Evolutionary conservation across 345 rosid species (phyloP), one percentile per base, ranked within the genome.

Genomic region (Ceriops zippeliana): DNA sequence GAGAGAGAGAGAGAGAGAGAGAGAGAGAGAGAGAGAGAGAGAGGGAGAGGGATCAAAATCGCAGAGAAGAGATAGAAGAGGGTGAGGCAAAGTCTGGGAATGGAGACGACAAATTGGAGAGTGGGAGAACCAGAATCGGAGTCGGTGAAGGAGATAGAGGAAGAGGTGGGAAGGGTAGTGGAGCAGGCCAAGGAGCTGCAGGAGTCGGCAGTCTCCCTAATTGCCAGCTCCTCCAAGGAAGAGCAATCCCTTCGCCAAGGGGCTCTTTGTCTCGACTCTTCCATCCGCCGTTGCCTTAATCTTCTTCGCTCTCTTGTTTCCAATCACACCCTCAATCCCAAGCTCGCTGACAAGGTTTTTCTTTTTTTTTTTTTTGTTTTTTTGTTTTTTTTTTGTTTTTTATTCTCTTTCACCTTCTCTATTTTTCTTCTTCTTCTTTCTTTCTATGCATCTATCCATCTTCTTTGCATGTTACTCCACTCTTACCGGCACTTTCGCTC

Each of bases 161-260:
- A 91, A 38, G 90, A 95, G 78, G 89, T 91, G 6, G 83, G 70
- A 66, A 76, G 82, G 35, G 79, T 84, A 56, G 73, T 87, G 61
- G 96, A 95, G 58, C 86, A 86, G 80, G 87, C 90, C 0, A 90
- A 82, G 73, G 91, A 86, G 83, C 86, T 95, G 52, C 92, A 91
- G 64, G 96, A 95, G 34, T 70, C 88, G 6, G 90, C 90, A 3
- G 59, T 90, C 21, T 82, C 92, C 4, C 72, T 86, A 38, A 76
- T 88, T 21, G 81, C 89, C 21, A 73, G 73, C 47, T 76, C 87
- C 30, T 83, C 84, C 9, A 81, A 65, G 65, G 97, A 87, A 21
- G 99, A 95, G 59, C 89, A 78, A 49, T 81, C 88, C 58, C 86
- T 95, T 62, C 85, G 83, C 17, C 92, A 84, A 58, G 85, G 91